phyloP scores from a whole-genome alignment of 176 grass and related monocot genomes.

The Ensete glaucum region DNA sequence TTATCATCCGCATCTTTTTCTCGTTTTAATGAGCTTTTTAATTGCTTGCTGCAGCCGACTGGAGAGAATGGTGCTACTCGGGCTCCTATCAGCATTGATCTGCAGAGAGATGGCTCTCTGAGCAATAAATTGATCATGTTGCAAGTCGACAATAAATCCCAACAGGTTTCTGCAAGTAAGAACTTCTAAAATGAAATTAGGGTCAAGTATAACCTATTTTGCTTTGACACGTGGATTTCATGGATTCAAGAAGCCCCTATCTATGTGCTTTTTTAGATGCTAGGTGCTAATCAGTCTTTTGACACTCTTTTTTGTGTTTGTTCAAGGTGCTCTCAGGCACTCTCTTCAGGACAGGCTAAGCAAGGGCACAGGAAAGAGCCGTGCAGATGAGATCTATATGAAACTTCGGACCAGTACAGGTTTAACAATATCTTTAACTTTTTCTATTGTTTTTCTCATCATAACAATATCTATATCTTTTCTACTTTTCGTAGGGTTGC shows the following conservation, averaged over 20 bases:
- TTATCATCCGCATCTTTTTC: too few relatives aligned
- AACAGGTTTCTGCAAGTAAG: slow-evolving; percentile 83
- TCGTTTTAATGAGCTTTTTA: not conserved
- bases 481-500: not conserved
- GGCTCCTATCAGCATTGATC: slow-evolving; percentile 52
- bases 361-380: slow-evolving; percentile 35
- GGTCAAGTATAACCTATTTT: not conserved
- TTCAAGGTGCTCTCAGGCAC: slow-evolving; percentile 72
- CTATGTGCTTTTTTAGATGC: not conserved
- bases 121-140: slow-evolving; percentile 56
- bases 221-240: not conserved
- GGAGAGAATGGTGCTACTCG: slow-evolving; percentile 88
- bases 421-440: slow-evolving; percentile 3
- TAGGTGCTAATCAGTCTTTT: not conserved
- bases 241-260: not conserved
- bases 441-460: not conserved
- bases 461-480: not conserved
- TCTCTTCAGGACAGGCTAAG: slow-evolving; percentile 76
- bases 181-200: slow-evolving; percentile 10
- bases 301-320: not conserved
- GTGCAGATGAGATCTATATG: slow-evolving; percentile 51
- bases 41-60: slow-evolving; percentile 41
- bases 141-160: slow-evolving; percentile 69
- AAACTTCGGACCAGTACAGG: slow-evolving; percentile 71
- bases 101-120: slow-evolving; percentile 59